Percentiles rank a stretch among this genome's conserved stretches.
Conservation (phyloP, 805 yeast genomes). For the Candida arabinofermentans region DNA sequence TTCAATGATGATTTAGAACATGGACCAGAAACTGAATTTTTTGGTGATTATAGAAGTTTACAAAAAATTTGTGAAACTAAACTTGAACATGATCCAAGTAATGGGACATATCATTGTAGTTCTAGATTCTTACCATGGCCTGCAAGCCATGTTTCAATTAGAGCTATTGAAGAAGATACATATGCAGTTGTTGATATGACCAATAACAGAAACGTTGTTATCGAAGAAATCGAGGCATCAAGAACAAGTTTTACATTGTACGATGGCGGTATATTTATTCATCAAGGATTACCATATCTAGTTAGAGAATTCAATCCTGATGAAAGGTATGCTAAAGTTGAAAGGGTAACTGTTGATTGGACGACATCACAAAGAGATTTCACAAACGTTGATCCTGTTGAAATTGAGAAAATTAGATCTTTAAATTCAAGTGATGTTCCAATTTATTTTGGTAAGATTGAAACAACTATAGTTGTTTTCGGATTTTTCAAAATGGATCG, state of each 20-base stretch:
- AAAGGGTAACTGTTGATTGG: conserved; percentile 92
- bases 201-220: conserved; percentile 65
- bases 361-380: conserved; percentile 86
- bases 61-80: conserved; percentile 28
- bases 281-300: conserved; percentile 88
- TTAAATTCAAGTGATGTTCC: conserved; percentile 50
- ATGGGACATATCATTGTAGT: conserved; percentile 50
- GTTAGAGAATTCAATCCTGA: conserved; percentile 81
- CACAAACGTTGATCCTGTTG: conserved; percentile 86
- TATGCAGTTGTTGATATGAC: conserved; percentile 91
- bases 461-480: conserved; percentile 74
- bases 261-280: conserved; percentile 88
- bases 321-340: conserved; percentile 77
- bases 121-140: conserved; percentile 79
- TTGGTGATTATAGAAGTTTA: conserved; percentile 37
- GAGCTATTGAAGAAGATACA: conserved; percentile 78
- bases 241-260: conserved; percentile 88
- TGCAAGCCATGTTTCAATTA: conserved; percentile 62
- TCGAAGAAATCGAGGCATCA: conserved; percentile 86
- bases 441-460: conserved; percentile 70
- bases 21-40: conserved; percentile 50
- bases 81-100: conserved; percentile 37
- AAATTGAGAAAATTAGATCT: conserved; percentile 61
- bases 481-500: conserved; percentile 89
- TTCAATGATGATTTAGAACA: conserved; percentile 37